Base-by-base conservation (phyloP, 495 filamentous ascomycete genomes). In the Acidiella bohemica region DNA sequence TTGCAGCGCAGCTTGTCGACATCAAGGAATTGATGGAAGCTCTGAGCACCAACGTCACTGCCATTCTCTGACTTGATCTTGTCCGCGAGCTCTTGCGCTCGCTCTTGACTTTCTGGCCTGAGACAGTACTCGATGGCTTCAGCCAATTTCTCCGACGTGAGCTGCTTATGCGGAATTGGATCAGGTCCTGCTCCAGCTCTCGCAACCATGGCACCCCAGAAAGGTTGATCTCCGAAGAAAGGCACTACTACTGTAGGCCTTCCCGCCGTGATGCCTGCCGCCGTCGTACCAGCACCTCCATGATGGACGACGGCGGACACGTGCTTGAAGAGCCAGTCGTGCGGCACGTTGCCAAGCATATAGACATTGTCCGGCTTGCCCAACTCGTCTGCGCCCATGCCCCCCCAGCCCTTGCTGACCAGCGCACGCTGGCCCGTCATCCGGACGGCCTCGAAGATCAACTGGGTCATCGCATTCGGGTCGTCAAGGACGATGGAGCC, bases 211-310 rank as follows among this genome's bases (percentile, higher is more conserved):
- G 63, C 50, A 11, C 67, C 71, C 71, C 71, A 75, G 46, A 72
- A 71, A 16, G 67, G 67, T 45, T 74, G 71, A 51, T 81, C 76
- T 27, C 74, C 75, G 48, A 80, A 79, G 50, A 81, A 80, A 0
- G 75, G 75, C 0, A 81, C 64, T 5, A 81, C 68, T 5, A 64
- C 59, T 0, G 75, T 81, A 1, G 76, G 74, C n/a, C 61, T 52
- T 4, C 69, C 75, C 32, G 66, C 65, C 0, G 62, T 56, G 1
- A 81, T 65, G 14, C 75, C 76, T 17, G 69, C 71, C 11, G 75
- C 75, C 5, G 75, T 81, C 0, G 76, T 81, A 13, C 76, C 75
- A 12, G 73, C 75, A 20, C 76, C 76, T 10, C 76, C 76, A 40
- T 81, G 75, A 46, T 80, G 75, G 0, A 81, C 65, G 0, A 81